Conservation (phyloP, 1,284 basidiomycete genomes). For the Limonomyces culmigenus region DNA sequence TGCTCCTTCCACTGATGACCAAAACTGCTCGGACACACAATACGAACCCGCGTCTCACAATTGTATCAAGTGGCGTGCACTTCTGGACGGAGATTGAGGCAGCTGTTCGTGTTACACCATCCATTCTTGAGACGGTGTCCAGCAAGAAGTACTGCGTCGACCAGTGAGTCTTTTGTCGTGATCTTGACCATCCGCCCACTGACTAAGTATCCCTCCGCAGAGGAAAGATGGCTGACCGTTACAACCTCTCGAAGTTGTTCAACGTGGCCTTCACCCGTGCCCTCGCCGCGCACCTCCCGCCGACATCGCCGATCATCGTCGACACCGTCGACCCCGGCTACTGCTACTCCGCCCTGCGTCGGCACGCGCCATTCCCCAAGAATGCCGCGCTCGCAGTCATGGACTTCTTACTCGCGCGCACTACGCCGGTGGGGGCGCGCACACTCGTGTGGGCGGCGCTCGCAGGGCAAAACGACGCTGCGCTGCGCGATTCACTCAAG, state of each 20-base stretch:
- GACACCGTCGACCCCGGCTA: slow-evolving; percentile 28
- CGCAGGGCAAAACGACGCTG: slow-evolving; percentile 10
- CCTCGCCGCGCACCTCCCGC: slow-evolving; percentile 17
- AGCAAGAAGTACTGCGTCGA: too few species aligned
- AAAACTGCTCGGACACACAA: slow-evolving; percentile 14
- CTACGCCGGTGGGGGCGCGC: slow-evolving; percentile 24
- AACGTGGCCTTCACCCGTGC: slow-evolving; percentile 25
- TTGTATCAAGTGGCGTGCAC: too few species aligned
- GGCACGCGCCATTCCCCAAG: background rate
- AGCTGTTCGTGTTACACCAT: too few species aligned
- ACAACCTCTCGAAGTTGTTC: slow-evolving; percentile 4
- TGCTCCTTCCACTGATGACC: slow-evolving; percentile 23
- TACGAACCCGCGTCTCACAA: background rate
- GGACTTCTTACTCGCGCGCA: slow-evolving; percentile 11
- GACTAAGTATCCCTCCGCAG: slow-evolving; percentile 6
- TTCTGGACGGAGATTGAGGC: too few species aligned
- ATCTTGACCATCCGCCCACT: background rate
- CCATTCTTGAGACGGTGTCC: too few species aligned
- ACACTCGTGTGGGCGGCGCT: slow-evolving; percentile 24
- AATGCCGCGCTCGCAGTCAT: slow-evolving; percentile 9
- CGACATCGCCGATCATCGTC: slow-evolving; percentile 13
- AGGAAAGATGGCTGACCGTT: slow-evolving; percentile 3
- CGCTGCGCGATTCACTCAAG: slow-evolving; percentile 13
- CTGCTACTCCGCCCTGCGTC: slow-evolving; percentile 25
- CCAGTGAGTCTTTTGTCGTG: background rate